Base-by-base conservation (phyloP, 495 filamentous ascomycete genomes). In the Neurospora sp. region DNA sequence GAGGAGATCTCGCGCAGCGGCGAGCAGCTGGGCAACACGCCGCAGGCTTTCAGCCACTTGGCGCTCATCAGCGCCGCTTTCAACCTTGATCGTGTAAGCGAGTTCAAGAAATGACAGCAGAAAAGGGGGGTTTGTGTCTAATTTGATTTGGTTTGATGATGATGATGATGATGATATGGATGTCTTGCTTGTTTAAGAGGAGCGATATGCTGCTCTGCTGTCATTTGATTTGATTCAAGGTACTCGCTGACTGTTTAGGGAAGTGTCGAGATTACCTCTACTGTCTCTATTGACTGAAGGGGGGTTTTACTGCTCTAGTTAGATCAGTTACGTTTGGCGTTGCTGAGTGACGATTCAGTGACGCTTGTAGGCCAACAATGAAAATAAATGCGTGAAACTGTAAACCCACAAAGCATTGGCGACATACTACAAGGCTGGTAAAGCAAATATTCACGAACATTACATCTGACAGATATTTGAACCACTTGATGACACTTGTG, bases 1-100 rank as follows among this genome's bases (percentile, higher is more conserved):
- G 91, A 92, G 79, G 91, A 93, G 84, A 92, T 92, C 72, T 86
- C 90, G 18, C 84, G 89, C 41, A 87, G 85, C 42, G 91, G 91
- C 1, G 91, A 93, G 79, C 91, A 92, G 82, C 85, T 83, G 71
- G 91, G 91, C 3, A 92, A 93, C 76, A 92, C 89, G 3, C 90
- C 91, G 0, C 91, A 93, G 78, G 91, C 91, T 0, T 93, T 93
- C 77, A 90, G 88, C 75, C 91, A 93, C 75, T 78, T 92, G 69
- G 90, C 91, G 3, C 85, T 92, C 75, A 88, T 93, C 73, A 90
- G 88, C 79, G 91, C 90, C 0, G 91, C 90, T 4, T 92, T 93
- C 76, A 93, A 92, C 79, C 80, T 93, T 69, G 89, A 91, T 74
- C 82, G 86, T 39, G 84, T 80, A 12, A 75, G 76, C 4, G 81